Evolutionary conservation across 2,329 filamentous ascomycete species (phyloP).

Genomic region (Pseudogymnoascus sp.): DNA sequence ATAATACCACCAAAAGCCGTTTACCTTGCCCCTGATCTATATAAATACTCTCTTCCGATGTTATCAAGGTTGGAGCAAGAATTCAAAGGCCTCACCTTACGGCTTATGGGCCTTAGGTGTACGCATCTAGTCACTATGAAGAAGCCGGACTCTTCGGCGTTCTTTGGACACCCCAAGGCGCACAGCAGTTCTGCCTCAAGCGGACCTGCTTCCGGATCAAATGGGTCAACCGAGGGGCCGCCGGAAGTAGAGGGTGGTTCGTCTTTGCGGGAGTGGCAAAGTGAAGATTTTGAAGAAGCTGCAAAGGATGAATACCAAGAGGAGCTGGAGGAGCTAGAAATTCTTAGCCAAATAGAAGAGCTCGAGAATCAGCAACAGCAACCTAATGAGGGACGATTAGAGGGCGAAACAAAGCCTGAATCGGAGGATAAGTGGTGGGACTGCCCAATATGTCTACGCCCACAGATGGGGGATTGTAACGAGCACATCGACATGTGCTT

Average conservation of each 20-base stretch:
- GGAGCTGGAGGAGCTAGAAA: conserved; percentile 53
- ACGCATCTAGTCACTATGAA: conserved; percentile 82
- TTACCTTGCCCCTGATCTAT: conserved; percentile 69
- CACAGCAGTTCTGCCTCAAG: conserved; percentile 15
- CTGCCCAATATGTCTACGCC: conserved; percentile 78
- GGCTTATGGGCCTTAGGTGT: conserved; percentile 82
- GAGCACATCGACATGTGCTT: conserved; percentile 88
- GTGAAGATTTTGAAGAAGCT: conserved; percentile 56
- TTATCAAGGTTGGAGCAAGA: conserved; percentile 77
- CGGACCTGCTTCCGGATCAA: conserved; percentile 17
- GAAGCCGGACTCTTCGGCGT: conserved; percentile 65
- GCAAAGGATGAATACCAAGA: conserved; percentile 51
- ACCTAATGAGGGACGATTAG: conserved; percentile 25
- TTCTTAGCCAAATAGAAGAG: conserved; percentile 50
- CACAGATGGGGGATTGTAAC: conserved; percentile 70
- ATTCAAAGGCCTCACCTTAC: conserved; percentile 66
- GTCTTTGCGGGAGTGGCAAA: conserved; percentile 59
- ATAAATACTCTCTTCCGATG: conserved; percentile 73
- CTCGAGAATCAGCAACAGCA: conserved; percentile 30
- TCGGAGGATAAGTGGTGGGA: conserved; percentile 56
- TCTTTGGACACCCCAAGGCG: conserved; percentile 56
- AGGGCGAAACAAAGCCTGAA: background rate
- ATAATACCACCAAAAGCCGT: conserved; percentile 66
- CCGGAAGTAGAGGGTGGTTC: conserved; percentile 34
- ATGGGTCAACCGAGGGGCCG: conserved; percentile 31